phyloP scores from a whole-genome alignment of 1,139 yeast genomes.

The Zhuliangozyma blackwelliae region DNA sequence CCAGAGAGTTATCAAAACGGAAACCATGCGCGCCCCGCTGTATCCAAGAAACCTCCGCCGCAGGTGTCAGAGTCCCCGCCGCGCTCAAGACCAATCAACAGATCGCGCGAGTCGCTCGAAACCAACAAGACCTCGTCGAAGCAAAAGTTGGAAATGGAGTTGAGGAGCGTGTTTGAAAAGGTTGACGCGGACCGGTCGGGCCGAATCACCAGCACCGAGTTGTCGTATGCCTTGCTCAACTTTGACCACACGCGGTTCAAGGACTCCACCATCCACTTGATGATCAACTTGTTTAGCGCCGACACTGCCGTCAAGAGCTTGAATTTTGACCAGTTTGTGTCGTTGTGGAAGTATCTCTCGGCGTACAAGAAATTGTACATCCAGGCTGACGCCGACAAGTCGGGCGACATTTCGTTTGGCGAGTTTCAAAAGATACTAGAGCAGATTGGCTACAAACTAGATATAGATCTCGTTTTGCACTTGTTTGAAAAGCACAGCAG shows the following conservation, averaged over 20 bases:
- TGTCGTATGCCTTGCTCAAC: conserved; percentile 59
- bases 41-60: conserved; percentile 8
- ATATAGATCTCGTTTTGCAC: conserved; percentile 58
- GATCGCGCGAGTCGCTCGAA: conserved; percentile 7
- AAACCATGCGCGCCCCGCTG: conserved; percentile 9
- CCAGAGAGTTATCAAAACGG: conserved; percentile 4
- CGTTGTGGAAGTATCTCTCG: conserved; percentile 68
- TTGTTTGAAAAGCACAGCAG: conserved; percentile 57
- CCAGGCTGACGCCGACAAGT: conserved; percentile 57
- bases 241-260: conserved; percentile 64
- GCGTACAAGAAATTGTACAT: conserved; percentile 68
- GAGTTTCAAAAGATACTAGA: conserved; percentile 66
- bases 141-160: conserved; percentile 39
- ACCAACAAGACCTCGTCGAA: conserved; percentile 7
- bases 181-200: conserved; percentile 57
- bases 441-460: conserved; percentile 66
- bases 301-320: conserved; percentile 27
- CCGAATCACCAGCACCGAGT: conserved; percentile 52
- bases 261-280: conserved; percentile 56
- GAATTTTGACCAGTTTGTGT: conserved; percentile 65
- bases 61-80: conserved; percentile 6
- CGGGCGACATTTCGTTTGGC: conserved; percentile 61
- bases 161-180: conserved; percentile 51
- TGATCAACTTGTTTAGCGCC: conserved; percentile 56
- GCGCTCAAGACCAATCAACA: conserved; percentile 8